Percentiles rank a stretch among this genome's conserved stretches.
These are phyloP conservation scores for barley (Hordeum vulgare) DNA, from an alignment of 176 grass and related monocot species.

Conservation along the genomic window MorexV3_pseudomolecules_assembly NC_058522.1:517500953-517501452, in stretches of 20 bases:
- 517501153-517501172: slow-evolving; percentile 77
- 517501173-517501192: slow-evolving; percentile 80
- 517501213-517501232: slow-evolving; percentile 45
- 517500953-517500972: background rate
- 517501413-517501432: too few species aligned
- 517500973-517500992: background rate
- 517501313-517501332: too few species aligned
- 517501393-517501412: too few species aligned
- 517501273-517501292: slow-evolving; percentile 13
- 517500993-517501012: background rate
- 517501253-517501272: background rate
- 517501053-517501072: background rate
- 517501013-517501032: background rate
- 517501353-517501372: too few species aligned
- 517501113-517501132: slow-evolving; percentile 62
- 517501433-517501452: too few species aligned
- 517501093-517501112: slow-evolving; percentile 48
- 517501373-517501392: too few species aligned
- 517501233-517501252: background rate
- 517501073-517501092: background rate
- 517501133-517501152: slow-evolving; percentile 78
- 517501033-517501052: background rate
- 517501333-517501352: too few species aligned
- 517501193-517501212: slow-evolving; percentile 34
- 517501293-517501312: too few species aligned